Conservation (phyloP, 2,329 filamentous ascomycete species). For the Diaporthe australafricana region DNA sequence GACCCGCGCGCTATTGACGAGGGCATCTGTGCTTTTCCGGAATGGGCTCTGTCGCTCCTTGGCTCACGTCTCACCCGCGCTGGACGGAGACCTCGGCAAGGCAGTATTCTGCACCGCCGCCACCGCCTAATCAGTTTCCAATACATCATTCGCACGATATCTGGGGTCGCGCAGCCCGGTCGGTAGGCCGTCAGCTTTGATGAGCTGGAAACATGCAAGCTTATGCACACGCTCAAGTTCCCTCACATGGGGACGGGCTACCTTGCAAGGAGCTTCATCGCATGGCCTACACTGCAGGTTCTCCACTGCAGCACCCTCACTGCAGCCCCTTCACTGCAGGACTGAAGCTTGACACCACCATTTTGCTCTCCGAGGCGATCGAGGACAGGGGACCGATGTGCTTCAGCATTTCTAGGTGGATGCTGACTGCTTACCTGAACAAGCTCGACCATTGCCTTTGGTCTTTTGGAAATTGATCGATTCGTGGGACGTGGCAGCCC, state of each 20-base stretch:
- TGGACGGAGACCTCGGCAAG: constrained; percentile 20
- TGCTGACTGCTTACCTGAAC: constrained; percentile 12
- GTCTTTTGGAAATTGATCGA: not conserved
- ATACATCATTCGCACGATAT: constrained; percentile 25
- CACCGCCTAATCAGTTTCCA: not conserved
- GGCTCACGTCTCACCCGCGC: constrained; percentile 17
- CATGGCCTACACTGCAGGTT: constrained; percentile 21
- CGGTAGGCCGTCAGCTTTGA: not conserved
- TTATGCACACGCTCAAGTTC: constrained; percentile 20
- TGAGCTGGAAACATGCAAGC: constrained; percentile 12
- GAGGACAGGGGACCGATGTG: not conserved
- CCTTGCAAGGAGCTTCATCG: constrained; percentile 11
- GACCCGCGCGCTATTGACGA: constrained; percentile 10
- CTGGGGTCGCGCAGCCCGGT: constrained; percentile 15
- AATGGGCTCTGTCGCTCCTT: constrained; percentile 17
- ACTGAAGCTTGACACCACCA: not conserved
- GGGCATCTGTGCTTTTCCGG: not conserved
- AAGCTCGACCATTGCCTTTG: not conserved
- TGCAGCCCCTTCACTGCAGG: not conserved
- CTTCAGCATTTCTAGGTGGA: not conserved
- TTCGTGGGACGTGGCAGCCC: not conserved
- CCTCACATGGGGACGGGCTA: not conserved
- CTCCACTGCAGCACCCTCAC: constrained; percentile 5
- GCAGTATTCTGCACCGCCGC: constrained; percentile 1
- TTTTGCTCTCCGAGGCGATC: not conserved